These are phyloP conservation scores for Aspergillus unguis DNA, from an alignment of 2,329 filamentous ascomycete genomes.

Conservation along the genomic window DNA sequence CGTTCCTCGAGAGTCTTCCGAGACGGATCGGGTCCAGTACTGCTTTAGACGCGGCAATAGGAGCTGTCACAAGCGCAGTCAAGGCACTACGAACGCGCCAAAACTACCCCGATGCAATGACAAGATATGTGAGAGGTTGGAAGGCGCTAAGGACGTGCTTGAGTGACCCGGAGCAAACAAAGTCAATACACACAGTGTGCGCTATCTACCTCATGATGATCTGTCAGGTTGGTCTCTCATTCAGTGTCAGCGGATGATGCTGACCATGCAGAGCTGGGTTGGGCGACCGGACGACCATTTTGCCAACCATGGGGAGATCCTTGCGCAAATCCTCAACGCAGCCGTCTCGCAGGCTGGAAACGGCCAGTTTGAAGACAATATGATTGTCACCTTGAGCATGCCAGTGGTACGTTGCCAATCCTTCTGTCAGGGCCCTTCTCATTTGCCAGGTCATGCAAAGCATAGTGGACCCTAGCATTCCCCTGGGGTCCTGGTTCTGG, in stretches of 20 bases:
- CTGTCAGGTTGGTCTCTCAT: slow-evolving; percentile 23
- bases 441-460: slow-evolving; percentile 21
- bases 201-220: slow-evolving; percentile 29
- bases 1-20: slow-evolving; percentile 22
- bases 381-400: slow-evolving; percentile 21
- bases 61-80: slow-evolving; percentile 19
- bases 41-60: slow-evolving; percentile 24
- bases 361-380: slow-evolving; percentile 18
- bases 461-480: slow-evolving; percentile 20
- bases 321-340: slow-evolving; percentile 20
- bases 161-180: slow-evolving; percentile 22
- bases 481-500: slow-evolving; percentile 19
- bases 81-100: slow-evolving; percentile 18
- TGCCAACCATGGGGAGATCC: slow-evolving; percentile 19
- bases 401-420: slow-evolving; percentile 17
- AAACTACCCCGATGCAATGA: slow-evolving; percentile 15
- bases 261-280: slow-evolving; percentile 23
- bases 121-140: slow-evolving; percentile 22
- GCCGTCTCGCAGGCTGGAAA: slow-evolving; percentile 15
- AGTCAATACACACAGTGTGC: slow-evolving; percentile 25
- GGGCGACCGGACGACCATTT: slow-evolving; percentile 16
- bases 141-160: slow-evolving; percentile 23
- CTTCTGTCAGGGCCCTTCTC: neutral
- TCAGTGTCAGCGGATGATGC: neutral
- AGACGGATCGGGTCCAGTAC: slow-evolving; percentile 21